phyloP scores from a whole-genome alignment of 257 asterid genomes.

The Apocynum venetum region DNA sequence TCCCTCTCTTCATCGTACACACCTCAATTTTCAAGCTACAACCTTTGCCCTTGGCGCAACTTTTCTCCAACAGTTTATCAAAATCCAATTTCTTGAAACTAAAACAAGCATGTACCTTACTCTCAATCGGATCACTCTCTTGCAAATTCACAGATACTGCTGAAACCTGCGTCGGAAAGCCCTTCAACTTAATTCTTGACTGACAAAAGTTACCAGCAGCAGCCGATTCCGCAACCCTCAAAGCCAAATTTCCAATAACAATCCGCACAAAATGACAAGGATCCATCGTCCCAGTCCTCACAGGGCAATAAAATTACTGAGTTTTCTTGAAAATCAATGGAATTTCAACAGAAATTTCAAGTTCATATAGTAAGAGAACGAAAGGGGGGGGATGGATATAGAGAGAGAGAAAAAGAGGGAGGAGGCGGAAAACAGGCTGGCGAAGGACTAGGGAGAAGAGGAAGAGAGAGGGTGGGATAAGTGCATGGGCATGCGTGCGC shows the following conservation, averaged over 20 bases:
- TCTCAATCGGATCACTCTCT: conserved; percentile 48
- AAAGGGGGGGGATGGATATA: neutral
- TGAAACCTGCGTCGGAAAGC: conserved; percentile 46
- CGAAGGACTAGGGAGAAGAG: neutral
- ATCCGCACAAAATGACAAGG: conserved; percentile 91
- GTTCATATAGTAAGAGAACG: neutral
- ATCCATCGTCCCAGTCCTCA: conserved; percentile 48
- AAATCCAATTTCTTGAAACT: conserved; percentile 60
- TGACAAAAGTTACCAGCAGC: conserved; percentile 20
- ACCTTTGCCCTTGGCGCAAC: conserved; percentile 11
- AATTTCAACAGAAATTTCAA: neutral
- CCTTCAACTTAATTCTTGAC: conserved; percentile 68
- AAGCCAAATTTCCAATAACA: conserved; percentile 51
- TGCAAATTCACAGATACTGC: conserved; percentile 32
- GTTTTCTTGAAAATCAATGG: neutral
- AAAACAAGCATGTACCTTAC: conserved; percentile 48
- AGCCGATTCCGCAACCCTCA: conserved; percentile 28
- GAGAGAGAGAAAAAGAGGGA: conserved; percentile 16
- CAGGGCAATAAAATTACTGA: neutral
- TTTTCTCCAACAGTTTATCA: conserved; percentile 43
- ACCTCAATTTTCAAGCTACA: conserved; percentile 50
- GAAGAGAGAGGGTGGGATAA: neutral
- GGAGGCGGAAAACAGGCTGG: conserved; percentile 17
- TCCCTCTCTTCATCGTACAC: conserved; percentile 31
- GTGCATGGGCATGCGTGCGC: conserved; percentile 62